These are phyloP conservation scores for Termitomyces sp. DNA, from an alignment of 768 basidiomycete species.

Conservation along the genomic window DNA sequence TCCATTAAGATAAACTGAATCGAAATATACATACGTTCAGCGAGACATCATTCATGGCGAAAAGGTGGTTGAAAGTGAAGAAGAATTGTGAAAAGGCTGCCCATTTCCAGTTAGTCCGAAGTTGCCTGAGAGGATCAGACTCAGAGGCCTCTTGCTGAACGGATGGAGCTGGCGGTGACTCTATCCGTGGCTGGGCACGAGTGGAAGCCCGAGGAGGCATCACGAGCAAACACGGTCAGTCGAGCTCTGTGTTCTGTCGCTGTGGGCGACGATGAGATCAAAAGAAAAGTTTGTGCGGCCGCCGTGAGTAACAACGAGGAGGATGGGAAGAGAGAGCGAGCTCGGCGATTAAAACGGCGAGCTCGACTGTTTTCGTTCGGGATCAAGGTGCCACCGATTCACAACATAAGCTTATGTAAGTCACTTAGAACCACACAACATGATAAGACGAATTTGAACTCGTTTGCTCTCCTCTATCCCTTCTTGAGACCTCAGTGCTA, in stretches of 20 bases:
- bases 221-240: slow-evolving; percentile 11
- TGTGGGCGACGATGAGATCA: not conserved
- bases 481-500: not conserved
- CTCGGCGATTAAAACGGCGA: slow-evolving; percentile 11
- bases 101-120: slow-evolving; percentile 89
- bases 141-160: slow-evolving; percentile 20
- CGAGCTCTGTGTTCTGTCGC: slow-evolving; percentile 7
- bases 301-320: not conserved
- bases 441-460: not conserved
- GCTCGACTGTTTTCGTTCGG: slow-evolving; percentile 13
- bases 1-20: slow-evolving; percentile 4
- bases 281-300: not conserved
- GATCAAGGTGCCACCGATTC: slow-evolving; percentile 15
- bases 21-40: slow-evolving; percentile 44
- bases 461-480: too few species aligned
- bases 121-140: slow-evolving; percentile 40
- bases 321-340: slow-evolving; percentile 4
- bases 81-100: slow-evolving; percentile 90
- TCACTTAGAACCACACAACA: not conserved
- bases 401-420: slow-evolving; percentile 10
- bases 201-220: slow-evolving; percentile 60
- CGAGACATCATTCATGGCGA: slow-evolving; percentile 69
- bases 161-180: slow-evolving; percentile 25
- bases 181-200: slow-evolving; percentile 29
- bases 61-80: slow-evolving; percentile 74